These are phyloP conservation scores for Trametes punicea DNA, from an alignment of 768 basidiomycete genomes.

Conservation along the genomic window DNA sequence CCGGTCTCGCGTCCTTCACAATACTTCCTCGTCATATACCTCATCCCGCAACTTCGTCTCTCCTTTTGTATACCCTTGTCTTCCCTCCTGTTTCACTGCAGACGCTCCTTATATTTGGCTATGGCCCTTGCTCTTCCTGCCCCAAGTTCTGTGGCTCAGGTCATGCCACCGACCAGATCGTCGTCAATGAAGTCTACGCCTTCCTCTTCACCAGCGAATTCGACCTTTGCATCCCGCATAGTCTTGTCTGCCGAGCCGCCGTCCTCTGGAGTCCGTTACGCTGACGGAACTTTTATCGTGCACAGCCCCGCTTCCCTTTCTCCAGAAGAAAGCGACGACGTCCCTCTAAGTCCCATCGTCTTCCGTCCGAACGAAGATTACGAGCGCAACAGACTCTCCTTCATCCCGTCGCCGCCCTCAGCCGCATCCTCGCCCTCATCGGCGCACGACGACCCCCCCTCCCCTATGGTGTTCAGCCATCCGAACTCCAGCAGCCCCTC, in stretches of 20 bases:
- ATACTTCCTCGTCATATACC: constrained; percentile 13
- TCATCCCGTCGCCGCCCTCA: background rate
- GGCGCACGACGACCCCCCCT: background rate
- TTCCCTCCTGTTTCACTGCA: background rate
- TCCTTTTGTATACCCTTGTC: constrained; percentile 6
- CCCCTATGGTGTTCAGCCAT: constrained; percentile 16
- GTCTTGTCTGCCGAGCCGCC: constrained; percentile 1
- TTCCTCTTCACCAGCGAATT: background rate
- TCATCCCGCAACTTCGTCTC: constrained; percentile 4
- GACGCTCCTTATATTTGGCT: constrained; percentile 8
- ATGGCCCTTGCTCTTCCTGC: constrained; percentile 15
- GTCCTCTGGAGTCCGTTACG: background rate
- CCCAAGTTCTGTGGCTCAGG: background rate
- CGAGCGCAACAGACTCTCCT: constrained; percentile 10
- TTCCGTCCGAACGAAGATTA: constrained; percentile 15
- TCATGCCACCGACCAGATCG: constrained; percentile 4
- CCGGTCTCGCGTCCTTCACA: background rate
- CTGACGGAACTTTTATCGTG: background rate
- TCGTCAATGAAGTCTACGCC: background rate
- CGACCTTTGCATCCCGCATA: background rate
- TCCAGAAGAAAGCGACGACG: constrained; percentile 19
- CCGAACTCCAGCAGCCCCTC: constrained; percentile 15
- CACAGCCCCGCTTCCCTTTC: constrained; percentile 5
- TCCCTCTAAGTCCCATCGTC: constrained; percentile 12
- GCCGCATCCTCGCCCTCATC: constrained; percentile 4